Conservation (phyloP, 2,329 filamentous ascomycete genomes). For the Verticillium tricorpus region DNA sequence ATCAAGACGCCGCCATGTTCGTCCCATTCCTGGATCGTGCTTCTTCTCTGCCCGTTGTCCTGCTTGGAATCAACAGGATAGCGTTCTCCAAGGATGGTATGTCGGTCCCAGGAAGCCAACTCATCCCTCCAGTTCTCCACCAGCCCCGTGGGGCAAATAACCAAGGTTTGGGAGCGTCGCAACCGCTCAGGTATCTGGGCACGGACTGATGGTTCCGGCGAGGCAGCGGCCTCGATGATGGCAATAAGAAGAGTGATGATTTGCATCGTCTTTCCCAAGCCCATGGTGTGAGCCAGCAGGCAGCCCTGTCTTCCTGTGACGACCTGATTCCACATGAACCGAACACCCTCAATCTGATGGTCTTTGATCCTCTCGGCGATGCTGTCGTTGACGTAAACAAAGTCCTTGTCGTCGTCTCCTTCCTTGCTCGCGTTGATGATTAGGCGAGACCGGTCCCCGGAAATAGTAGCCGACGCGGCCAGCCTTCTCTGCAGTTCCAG, state of each 20-base stretch:
- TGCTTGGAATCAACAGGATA: conserved; percentile 45
- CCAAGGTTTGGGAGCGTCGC: conserved; percentile 57
- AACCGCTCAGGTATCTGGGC: conserved; percentile 66
- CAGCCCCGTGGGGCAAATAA: conserved; percentile 72
- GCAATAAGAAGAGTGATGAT: conserved; percentile 78
- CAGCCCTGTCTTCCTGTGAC: conserved; percentile 68
- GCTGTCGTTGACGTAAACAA: conserved; percentile 59
- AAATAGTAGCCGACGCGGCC: conserved; percentile 35
- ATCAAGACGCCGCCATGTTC: conserved; percentile 67
- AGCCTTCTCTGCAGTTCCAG: conserved; percentile 41
- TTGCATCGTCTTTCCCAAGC: conserved; percentile 89
- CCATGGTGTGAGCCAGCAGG: conserved; percentile 85
- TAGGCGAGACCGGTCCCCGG: conserved; percentile 43
- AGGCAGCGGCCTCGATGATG: conserved; percentile 61
- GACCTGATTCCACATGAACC: conserved; percentile 85
- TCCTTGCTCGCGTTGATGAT: conserved; percentile 65
- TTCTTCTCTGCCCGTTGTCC: neutral
- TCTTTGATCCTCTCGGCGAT: conserved; percentile 67
- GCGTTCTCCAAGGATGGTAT: conserved; percentile 48
- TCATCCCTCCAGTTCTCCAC: conserved; percentile 84
- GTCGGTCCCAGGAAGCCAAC: conserved; percentile 63
- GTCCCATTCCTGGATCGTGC: conserved; percentile 48
- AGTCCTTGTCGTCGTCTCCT: conserved; percentile 51
- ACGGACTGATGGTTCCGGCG: conserved; percentile 48
- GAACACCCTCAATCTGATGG: conserved; percentile 77